Percentiles rank a stretch among this genome's conserved stretches.
These are phyloP conservation scores for Aspergillus nidulans DNA, from an alignment of 495 filamentous ascomycete genomes.

Conservation along the genomic window DNA sequence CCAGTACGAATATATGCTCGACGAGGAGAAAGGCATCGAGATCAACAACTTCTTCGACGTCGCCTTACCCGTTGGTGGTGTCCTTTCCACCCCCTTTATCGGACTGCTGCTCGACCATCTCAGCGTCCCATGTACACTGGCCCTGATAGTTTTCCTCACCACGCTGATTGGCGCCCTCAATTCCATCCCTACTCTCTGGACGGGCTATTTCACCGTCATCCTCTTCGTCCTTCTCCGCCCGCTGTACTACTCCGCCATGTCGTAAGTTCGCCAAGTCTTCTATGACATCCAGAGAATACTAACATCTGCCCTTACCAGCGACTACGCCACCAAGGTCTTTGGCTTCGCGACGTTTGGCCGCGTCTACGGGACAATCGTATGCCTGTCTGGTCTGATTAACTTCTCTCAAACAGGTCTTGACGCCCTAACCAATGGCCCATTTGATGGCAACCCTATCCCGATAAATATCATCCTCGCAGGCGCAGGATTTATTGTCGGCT, in stretches of 20 bases:
- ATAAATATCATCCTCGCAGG: conserved; percentile 68
- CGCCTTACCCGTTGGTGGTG: conserved; percentile 80
- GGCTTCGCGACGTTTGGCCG: conserved; percentile 90
- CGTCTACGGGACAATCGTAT: conserved; percentile 90
- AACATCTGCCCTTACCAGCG: too few species aligned
- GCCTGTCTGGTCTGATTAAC: conserved; percentile 78
- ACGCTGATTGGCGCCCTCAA: conserved; percentile 77
- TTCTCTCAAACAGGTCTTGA: conserved; percentile 81
- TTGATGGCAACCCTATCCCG: conserved; percentile 67
- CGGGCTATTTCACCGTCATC: conserved; percentile 70
- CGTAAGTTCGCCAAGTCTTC: conserved; percentile 32
- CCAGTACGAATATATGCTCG: conserved; percentile 78
- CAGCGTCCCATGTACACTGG: conserved; percentile 64
- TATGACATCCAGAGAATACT: background rate
- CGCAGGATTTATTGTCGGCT: conserved; percentile 58
- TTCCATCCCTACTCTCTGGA: conserved; percentile 63
- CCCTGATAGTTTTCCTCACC: conserved; percentile 65
- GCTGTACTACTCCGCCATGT: conserved; percentile 50
- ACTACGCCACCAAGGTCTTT: conserved; percentile 93
- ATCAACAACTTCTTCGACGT: conserved; percentile 89
- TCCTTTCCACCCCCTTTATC: conserved; percentile 80
- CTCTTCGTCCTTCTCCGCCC: conserved; percentile 63
- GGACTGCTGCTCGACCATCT: conserved; percentile 69
- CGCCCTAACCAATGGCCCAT: conserved; percentile 69
- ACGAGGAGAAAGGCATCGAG: conserved; percentile 53